Percentiles rank a stretch among this genome's conserved stretches.
Conservation (phyloP, 176 grass and related monocot species). For the Phyllostachys edulis region DNA sequence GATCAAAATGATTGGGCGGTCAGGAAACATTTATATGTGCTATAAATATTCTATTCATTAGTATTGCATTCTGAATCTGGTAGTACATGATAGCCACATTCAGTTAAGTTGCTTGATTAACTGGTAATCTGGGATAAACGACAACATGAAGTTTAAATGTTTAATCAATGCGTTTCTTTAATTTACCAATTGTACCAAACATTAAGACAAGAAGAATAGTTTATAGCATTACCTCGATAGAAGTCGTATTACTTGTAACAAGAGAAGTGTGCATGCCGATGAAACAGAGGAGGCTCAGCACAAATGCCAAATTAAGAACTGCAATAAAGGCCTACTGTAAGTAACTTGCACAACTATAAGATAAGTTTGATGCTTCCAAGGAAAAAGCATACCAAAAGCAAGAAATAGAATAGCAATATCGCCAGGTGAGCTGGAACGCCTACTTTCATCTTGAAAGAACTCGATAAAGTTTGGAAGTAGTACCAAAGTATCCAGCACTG, state of each 20-base stretch:
- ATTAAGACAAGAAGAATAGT: background rate
- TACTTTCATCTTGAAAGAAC: slow-evolving; percentile 66
- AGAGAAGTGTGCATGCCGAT: slow-evolving; percentile 66
- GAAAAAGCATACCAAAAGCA: slow-evolving; percentile 62
- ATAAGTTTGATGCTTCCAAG: slow-evolving; percentile 13
- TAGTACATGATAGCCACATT: slow-evolving; percentile 6
- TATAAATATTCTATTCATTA: background rate
- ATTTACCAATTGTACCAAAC: background rate
- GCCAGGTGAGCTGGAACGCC: slow-evolving; percentile 46
- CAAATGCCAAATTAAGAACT: slow-evolving; percentile 94
- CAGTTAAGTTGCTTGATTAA: background rate
- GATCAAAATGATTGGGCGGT: background rate
- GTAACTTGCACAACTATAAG: slow-evolving; percentile 25
- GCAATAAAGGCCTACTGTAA: slow-evolving; percentile 43
- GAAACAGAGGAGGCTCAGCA: slow-evolving; percentile 82
- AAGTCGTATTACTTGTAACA: slow-evolving; percentile 66
- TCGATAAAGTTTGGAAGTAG: slow-evolving; percentile 73
- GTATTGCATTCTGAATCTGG: background rate
- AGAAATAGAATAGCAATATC: slow-evolving; percentile 75
- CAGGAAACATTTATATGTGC: background rate
- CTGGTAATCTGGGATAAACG: background rate
- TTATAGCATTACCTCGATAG: slow-evolving; percentile 72
- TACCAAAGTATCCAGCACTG: slow-evolving; percentile 56
- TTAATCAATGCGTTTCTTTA: background rate
- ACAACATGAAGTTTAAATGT: background rate